Percentiles rank a stretch among this genome's conserved stretches.
Evolutionary conservation across 2,329 filamentous ascomycete species (phyloP).

Genomic region (Rhytidhysteron rufulum): DNA sequence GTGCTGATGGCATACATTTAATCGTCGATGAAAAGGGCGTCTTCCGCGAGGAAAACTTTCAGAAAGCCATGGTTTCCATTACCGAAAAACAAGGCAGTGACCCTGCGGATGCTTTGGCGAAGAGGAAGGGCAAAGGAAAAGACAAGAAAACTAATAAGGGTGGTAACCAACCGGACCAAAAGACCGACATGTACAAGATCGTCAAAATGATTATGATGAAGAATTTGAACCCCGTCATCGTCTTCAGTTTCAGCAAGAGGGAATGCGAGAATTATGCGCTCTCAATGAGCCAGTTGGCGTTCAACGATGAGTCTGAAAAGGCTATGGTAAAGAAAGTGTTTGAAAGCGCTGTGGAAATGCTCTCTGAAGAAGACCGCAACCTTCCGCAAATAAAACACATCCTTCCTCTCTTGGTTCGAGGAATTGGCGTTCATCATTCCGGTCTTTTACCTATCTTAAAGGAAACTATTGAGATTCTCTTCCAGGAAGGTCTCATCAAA

Average conservation of each 20-base stretch:
- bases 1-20: constrained; percentile 87
- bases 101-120: constrained; percentile 72
- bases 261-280: constrained; percentile 91
- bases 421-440: constrained; percentile 96
- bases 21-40: constrained; percentile 95
- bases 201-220: constrained; percentile 98
- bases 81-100: constrained; percentile 85
- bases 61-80: constrained; percentile 88
- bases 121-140: constrained; percentile 81
- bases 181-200: constrained; percentile 92
- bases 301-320: constrained; percentile 96
- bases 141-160: constrained; percentile 91
- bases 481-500: constrained; percentile 97
- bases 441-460: constrained; percentile 93
- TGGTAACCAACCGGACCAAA: constrained; percentile 56
- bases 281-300: constrained; percentile 78
- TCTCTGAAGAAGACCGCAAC: constrained; percentile 86
- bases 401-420: constrained; percentile 79
- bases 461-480: constrained; percentile 97
- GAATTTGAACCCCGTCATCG: constrained; percentile 95
- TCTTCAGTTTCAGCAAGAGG: constrained; percentile 98
- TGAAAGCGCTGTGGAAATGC: constrained; percentile 82
- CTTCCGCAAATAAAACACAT: constrained; percentile 90
- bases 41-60: constrained; percentile 96
- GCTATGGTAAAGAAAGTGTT: constrained; percentile 93